Conservation (phyloP, 1,284 basidiomycete genomes). For the Malassezia slooffiae region DNA sequence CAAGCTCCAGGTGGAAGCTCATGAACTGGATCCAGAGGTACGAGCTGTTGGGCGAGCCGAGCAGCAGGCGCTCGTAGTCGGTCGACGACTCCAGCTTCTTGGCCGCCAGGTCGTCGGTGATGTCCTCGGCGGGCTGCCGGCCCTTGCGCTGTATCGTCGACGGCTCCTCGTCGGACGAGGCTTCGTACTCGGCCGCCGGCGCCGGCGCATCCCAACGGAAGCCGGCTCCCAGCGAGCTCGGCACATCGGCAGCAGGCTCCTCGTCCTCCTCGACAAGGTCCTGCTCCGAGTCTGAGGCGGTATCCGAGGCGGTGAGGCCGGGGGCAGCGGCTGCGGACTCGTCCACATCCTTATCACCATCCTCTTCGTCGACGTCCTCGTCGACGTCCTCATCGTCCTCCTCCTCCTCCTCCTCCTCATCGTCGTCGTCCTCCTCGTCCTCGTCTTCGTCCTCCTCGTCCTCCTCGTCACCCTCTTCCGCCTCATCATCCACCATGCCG, state of each 20-base stretch:
- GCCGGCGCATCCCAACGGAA: constrained; percentile 10
- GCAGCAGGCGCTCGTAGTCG: constrained; percentile 85
- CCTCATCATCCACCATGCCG: not conserved
- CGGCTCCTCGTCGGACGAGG: constrained; percentile 50
- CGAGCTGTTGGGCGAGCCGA: constrained; percentile 94
- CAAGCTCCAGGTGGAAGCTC: constrained; percentile 91
- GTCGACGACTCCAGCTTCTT: constrained; percentile 68
- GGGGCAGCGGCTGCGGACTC: too few species aligned
- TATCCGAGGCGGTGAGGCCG: not conserved
- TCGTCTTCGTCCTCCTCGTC: constrained; percentile 22
- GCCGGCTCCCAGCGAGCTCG: constrained; percentile 7
- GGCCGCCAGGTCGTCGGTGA: constrained; percentile 34
- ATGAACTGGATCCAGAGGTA: constrained; percentile 99
- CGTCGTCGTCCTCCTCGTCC: constrained; percentile 18
- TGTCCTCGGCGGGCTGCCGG: constrained; percentile 41
- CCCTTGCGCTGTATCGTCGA: not conserved
- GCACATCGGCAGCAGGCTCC: not conserved
- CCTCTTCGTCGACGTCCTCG: constrained; percentile 25
- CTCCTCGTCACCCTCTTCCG: constrained; percentile 4
- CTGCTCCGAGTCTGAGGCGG: not conserved
- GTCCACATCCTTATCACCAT: constrained; percentile 13
- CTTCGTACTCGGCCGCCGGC: constrained; percentile 49
- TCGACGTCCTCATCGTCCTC: constrained; percentile 24
- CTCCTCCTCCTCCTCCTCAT: constrained; percentile 17
- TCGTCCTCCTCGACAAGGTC: constrained; percentile 4